Percentiles rank a stretch among this genome's conserved stretches.
Conservation (phyloP, 2,329 filamentous ascomycete species). For the Cryphonectria naterciae region DNA sequence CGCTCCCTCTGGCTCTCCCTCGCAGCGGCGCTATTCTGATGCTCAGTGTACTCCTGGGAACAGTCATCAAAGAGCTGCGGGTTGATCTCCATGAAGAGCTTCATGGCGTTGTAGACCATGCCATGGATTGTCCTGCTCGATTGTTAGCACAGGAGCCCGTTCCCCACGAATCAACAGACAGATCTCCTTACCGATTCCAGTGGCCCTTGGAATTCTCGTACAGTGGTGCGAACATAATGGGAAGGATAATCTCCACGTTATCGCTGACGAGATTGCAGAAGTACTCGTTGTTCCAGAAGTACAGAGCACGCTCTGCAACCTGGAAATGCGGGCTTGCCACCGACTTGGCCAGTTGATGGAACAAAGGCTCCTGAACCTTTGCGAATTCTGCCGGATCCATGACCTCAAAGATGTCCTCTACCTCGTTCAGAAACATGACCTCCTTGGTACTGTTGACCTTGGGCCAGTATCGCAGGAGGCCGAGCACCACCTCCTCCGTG, state of each 20-base stretch:
- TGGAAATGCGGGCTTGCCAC: constrained; percentile 99
- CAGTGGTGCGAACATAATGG: constrained; percentile 98
- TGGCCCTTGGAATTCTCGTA: constrained; percentile 99
- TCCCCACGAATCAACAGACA: neutral
- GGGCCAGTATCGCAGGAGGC: constrained; percentile 94
- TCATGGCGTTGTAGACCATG: constrained; percentile 99
- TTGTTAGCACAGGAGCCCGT: constrained; percentile 9
- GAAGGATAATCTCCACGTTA: constrained; percentile 96
- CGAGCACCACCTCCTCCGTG: constrained; percentile 96
- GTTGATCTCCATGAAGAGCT: constrained; percentile 99
- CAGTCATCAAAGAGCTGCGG: constrained; percentile 98
- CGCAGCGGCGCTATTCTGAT: constrained; percentile 88
- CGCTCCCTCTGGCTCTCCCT: constrained; percentile 80
- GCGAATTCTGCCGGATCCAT: constrained; percentile 99
- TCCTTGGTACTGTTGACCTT: constrained; percentile 99
- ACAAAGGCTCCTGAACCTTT: constrained; percentile 96
- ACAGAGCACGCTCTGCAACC: constrained; percentile 93
- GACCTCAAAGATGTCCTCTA: constrained; percentile 99
- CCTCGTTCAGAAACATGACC: constrained; percentile 99
- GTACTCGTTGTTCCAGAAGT: constrained; percentile 99
- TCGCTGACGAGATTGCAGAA: constrained; percentile 99
- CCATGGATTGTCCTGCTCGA: constrained; percentile 86
- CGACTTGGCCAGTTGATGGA: constrained; percentile 96
- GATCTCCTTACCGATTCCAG: constrained; percentile 82
- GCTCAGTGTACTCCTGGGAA: constrained; percentile 96